Evolutionary conservation across 495 filamentous ascomycete species (phyloP).

Genomic region (Talaromyces trachyspermus): DNA sequence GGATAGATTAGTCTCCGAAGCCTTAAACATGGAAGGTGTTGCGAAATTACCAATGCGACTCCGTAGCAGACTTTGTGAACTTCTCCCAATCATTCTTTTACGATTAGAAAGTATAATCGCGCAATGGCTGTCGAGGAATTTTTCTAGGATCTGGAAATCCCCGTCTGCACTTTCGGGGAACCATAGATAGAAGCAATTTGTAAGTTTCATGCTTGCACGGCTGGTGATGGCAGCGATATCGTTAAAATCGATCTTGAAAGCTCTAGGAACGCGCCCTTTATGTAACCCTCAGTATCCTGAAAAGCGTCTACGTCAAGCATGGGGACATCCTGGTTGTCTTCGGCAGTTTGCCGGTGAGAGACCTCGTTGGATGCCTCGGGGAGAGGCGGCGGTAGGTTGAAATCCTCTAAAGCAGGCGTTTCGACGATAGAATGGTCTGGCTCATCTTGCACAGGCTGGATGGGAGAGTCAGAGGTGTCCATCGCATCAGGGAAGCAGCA

Average conservation of each 20-base stretch:
- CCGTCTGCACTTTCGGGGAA: slow-evolving; percentile 20
- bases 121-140: slow-evolving; percentile 23
- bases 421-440: too few relatives aligned
- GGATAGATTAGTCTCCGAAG: too few relatives aligned
- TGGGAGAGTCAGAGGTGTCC: not conserved
- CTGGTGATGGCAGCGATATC: slow-evolving; percentile 11
- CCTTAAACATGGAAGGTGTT: too few relatives aligned
- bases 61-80: slow-evolving; percentile 29
- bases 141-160: slow-evolving; percentile 21
- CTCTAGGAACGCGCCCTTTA: slow-evolving; percentile 12
- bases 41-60: slow-evolving; percentile 38
- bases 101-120: slow-evolving; percentile 25
- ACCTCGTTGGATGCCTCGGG: not conserved
- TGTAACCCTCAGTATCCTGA: slow-evolving; percentile 2
- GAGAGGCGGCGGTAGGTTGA: not conserved
- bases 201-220: not conserved
- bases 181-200: slow-evolving; percentile 33
- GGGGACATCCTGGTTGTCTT: slow-evolving; percentile 1
- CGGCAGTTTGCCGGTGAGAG: not conserved
- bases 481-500: not conserved
- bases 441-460: too few relatives aligned
- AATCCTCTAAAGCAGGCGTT: too few relatives aligned
- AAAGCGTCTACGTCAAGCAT: slow-evolving; percentile 1
- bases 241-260: slow-evolving; percentile 14
- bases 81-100: slow-evolving; percentile 30